A percentile compares a stretch with the other conserved stretches of the same genome.
Evolutionary conservation across 148 eudicot species (phyloP).

Genomic region (Vaccinium vitisidaea): DNA sequence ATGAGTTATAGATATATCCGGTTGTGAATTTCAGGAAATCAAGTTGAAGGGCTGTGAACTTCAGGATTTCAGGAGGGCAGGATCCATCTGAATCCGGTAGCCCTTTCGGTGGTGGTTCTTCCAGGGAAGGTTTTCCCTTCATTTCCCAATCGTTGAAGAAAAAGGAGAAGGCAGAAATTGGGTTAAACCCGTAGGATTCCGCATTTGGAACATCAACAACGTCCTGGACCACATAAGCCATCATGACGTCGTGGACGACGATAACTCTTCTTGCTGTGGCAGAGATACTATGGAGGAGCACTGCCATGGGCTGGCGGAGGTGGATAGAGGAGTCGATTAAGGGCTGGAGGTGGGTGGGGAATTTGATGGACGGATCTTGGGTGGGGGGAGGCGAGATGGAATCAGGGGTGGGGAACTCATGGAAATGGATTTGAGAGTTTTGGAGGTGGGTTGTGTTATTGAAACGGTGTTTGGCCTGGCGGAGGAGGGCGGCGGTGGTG

Average conservation of each 20-base stretch:
- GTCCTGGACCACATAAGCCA: conserved; percentile 28
- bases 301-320: conserved; percentile 11
- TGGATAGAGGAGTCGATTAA: not conserved
- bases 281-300: not conserved
- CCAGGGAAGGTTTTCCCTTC: too few relatives aligned
- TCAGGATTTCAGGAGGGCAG: too few relatives aligned
- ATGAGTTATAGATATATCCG: too few relatives aligned
- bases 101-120: too few relatives aligned
- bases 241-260: conserved; percentile 12
- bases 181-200: too few relatives aligned
- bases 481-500: conserved; percentile 26
- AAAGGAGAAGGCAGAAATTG: too few relatives aligned
- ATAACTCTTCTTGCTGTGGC: conserved; percentile 4
- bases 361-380: not conserved
- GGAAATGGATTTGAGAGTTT: conserved; percentile 11
- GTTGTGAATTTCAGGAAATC: too few relatives aligned
- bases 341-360: conserved; percentile 16
- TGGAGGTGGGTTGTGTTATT: conserved; percentile 8
- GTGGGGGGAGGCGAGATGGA: not conserved
- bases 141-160: too few relatives aligned
- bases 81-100: too few relatives aligned
- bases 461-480: conserved; percentile 33
- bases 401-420: conserved; percentile 8
- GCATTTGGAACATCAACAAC: not conserved
- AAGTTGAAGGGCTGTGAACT: too few relatives aligned